A percentile compares a stretch with the other conserved stretches of the same genome.
Conservation (phyloP, 345 rosid genomes). For the Boechera divaricarpa region DNA sequence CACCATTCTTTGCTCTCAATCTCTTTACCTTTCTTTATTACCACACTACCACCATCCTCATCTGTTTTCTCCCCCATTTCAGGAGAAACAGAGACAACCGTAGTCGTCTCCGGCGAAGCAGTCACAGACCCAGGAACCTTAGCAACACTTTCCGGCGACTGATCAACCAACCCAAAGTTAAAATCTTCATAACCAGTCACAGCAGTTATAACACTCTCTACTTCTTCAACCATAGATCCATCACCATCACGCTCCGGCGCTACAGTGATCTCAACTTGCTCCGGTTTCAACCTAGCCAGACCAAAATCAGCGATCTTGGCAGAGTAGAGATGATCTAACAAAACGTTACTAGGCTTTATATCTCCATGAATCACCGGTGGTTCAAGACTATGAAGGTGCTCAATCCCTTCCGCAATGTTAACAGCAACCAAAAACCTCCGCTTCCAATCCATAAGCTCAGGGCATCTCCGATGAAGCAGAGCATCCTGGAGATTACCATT, state of each 20-base stretch:
- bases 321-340: slow-evolving; percentile 68
- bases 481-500: slow-evolving; percentile 94
- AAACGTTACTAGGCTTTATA: slow-evolving; percentile 84
- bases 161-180: slow-evolving; percentile 60
- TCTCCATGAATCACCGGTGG: slow-evolving; percentile 94
- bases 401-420: slow-evolving; percentile 76
- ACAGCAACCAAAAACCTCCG: slow-evolving; percentile 61
- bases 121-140: slow-evolving; percentile 39
- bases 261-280: slow-evolving; percentile 46
- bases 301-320: slow-evolving; percentile 96
- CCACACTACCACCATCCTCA: slow-evolving; percentile 48
- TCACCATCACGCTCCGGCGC: slow-evolving; percentile 42
- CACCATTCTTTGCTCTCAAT: slow-evolving; percentile 60
- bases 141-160: slow-evolving; percentile 60
- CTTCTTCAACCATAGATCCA: slow-evolving; percentile 69
- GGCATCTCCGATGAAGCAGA: slow-evolving; percentile 69
- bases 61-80: slow-evolving; percentile 47
- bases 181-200: slow-evolving; percentile 69
- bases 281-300: slow-evolving; percentile 71
- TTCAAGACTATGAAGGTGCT: slow-evolving; percentile 71
- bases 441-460: slow-evolving; percentile 72
- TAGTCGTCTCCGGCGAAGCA: slow-evolving; percentile 61
- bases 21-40: slow-evolving; percentile 44
- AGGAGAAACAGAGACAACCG: slow-evolving; percentile 41
- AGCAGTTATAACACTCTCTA: slow-evolving; percentile 70